Conservation (phyloP, 306 rosid species). For the Inga oerstediana region DNA sequence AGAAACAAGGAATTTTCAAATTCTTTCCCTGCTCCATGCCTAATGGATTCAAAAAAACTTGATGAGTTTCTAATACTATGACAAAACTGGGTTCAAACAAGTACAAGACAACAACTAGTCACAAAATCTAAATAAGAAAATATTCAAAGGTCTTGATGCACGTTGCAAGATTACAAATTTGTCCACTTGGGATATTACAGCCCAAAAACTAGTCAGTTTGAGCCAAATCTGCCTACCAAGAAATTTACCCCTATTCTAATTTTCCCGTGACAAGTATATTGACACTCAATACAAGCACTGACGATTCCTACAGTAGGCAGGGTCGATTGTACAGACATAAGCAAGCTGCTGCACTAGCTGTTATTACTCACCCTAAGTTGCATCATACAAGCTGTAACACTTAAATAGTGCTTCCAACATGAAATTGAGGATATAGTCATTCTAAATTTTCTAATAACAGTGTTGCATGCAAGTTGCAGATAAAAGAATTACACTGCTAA, state of each 20-base stretch:
- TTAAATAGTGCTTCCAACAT: background rate
- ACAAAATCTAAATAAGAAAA: background rate
- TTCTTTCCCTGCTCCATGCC: background rate
- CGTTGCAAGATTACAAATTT: slow-evolving; percentile 3
- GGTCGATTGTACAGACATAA: background rate
- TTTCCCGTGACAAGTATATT: background rate
- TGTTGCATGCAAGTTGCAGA: background rate
- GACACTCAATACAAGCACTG: background rate
- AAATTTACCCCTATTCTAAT: background rate
- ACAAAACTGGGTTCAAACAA: background rate
- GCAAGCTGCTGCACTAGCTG: background rate
- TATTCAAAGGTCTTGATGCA: background rate
- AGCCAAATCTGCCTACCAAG: background rate
- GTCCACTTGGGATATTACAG: background rate
- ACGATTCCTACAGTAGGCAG: background rate
- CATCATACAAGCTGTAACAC: background rate
- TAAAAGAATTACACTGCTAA: background rate
- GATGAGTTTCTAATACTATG: background rate
- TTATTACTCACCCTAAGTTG: background rate
- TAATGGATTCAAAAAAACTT: background rate
- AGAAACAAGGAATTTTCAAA: background rate
- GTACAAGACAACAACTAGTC: background rate
- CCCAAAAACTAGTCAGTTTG: background rate
- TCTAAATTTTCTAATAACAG: background rate
- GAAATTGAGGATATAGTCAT: background rate